Conservation (phyloP, 2,329 filamentous ascomycete genomes). For the Beauveria pseudobassiana region DNA sequence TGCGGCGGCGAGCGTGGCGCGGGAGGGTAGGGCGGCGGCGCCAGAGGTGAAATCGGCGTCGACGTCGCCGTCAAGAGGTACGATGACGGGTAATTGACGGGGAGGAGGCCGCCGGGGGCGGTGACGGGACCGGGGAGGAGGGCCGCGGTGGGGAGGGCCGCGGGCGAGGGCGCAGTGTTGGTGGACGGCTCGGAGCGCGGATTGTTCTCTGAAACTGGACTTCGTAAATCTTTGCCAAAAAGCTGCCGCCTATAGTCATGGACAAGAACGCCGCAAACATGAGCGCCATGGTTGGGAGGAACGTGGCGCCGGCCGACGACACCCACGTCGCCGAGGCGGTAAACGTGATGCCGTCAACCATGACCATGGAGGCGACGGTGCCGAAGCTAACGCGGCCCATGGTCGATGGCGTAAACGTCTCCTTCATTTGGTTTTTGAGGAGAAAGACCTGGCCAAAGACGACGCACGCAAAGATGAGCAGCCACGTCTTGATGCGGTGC, state of each 20-base stretch:
- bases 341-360: constrained; percentile 55
- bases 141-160: constrained; percentile 18
- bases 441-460: constrained; percentile 54
- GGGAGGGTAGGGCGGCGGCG: constrained; percentile 28
- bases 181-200: constrained; percentile 34
- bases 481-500: constrained; percentile 49
- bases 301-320: constrained; percentile 46
- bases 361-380: constrained; percentile 53
- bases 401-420: constrained; percentile 60
- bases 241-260: constrained; percentile 49
- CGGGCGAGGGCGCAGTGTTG: constrained; percentile 22
- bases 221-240: constrained; percentile 52
- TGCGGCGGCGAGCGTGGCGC: constrained; percentile 20
- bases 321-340: constrained; percentile 48
- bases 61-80: constrained; percentile 57
- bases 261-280: constrained; percentile 46
- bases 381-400: constrained; percentile 59
- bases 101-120: constrained; percentile 18
- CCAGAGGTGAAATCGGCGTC: constrained; percentile 50
- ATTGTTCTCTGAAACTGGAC: constrained; percentile 49
- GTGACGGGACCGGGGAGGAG: constrained; percentile 36
- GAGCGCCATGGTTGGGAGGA: constrained; percentile 49
- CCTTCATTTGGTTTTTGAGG: constrained; percentile 57
- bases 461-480: constrained; percentile 48
- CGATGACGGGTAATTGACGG: constrained; percentile 35